Evolutionary conservation across 345 rosid genomes (phyloP).

Genomic region (Lepidium aucheri): DNA sequence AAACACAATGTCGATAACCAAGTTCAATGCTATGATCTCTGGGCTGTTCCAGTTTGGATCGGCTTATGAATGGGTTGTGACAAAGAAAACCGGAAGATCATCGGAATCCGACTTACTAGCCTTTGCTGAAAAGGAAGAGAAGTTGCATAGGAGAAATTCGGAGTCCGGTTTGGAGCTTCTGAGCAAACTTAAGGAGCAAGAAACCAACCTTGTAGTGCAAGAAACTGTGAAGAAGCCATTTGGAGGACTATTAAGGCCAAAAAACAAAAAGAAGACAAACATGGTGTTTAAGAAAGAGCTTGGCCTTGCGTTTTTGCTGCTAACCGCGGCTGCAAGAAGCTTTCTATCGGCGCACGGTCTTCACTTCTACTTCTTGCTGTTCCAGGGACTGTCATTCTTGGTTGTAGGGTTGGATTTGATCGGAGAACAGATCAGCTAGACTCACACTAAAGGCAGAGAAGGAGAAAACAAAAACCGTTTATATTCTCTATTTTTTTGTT

Average conservation of each 20-base stretch:
- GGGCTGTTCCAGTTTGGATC: slow-evolving; percentile 88
- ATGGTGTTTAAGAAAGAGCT: slow-evolving; percentile 71
- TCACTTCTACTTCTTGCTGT: slow-evolving; percentile 86
- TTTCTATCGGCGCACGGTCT: slow-evolving; percentile 77
- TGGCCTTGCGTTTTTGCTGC: slow-evolving; percentile 68
- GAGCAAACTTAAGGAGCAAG: slow-evolving; percentile 52
- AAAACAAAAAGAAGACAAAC: slow-evolving; percentile 43
- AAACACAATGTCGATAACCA: slow-evolving; percentile 91
- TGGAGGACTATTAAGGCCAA: slow-evolving; percentile 18
- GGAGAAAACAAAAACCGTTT: background rate
- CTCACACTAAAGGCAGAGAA: background rate
- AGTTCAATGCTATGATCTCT: slow-evolving; percentile 91
- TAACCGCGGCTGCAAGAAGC: slow-evolving; percentile 80
- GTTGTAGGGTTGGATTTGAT: slow-evolving; percentile 86
- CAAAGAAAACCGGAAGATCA: slow-evolving; percentile 82
- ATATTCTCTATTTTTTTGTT: slow-evolving; percentile 21
- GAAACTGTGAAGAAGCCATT: slow-evolving; percentile 7
- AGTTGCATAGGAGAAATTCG: slow-evolving; percentile 51
- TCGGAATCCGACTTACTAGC: slow-evolving; percentile 77
- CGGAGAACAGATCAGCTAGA: slow-evolving; percentile 74
- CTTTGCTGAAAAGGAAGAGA: slow-evolving; percentile 72
- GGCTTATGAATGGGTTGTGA: slow-evolving; percentile 87
- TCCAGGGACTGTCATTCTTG: slow-evolving; percentile 80
- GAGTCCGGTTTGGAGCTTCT: slow-evolving; percentile 66
- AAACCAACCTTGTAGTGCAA: slow-evolving; percentile 13